Conservation (phyloP, 257 asterid species). For the Lycium ferocissimum region DNA sequence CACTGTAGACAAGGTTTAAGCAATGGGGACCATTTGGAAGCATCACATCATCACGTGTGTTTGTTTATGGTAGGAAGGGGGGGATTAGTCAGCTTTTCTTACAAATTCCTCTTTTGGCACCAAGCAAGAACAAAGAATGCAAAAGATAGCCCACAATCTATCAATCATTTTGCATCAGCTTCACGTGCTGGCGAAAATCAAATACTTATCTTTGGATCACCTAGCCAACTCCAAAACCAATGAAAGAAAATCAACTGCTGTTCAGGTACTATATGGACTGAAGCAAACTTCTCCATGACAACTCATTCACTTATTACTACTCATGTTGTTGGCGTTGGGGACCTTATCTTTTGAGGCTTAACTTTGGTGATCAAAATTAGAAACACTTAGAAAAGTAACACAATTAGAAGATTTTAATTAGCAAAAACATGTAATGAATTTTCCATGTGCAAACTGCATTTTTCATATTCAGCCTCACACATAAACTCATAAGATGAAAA, state of each 20-base stretch:
- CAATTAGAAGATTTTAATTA: background rate
- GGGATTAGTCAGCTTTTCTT: slow-evolving; percentile 1
- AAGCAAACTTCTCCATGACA: background rate
- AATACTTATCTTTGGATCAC: slow-evolving; percentile 21
- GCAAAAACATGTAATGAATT: background rate
- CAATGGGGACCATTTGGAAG: slow-evolving; percentile 3
- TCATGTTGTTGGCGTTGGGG: background rate
- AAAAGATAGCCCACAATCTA: slow-evolving; percentile 16
- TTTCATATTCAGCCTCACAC: background rate
- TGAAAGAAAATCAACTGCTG: background rate
- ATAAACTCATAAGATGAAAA: background rate
- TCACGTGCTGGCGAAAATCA: slow-evolving; percentile 1
- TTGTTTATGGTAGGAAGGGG: slow-evolving; percentile 7
- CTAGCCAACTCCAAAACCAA: background rate
- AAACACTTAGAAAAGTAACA: background rate
- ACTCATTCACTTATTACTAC: slow-evolving; percentile 4
- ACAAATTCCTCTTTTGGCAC: background rate
- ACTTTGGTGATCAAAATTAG: background rate
- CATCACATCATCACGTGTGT: slow-evolving; percentile 24
- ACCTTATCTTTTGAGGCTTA: background rate
- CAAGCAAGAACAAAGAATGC: background rate
- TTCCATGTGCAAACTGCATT: background rate
- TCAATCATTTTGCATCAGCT: background rate
- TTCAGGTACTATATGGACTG: background rate
- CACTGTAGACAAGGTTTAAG: background rate